Evolutionary conservation across 192 early-diverging fungal genomes (phyloP), one percentile per base, ranked within the genome.

Genomic region (Linnemannia exigua): DNA sequence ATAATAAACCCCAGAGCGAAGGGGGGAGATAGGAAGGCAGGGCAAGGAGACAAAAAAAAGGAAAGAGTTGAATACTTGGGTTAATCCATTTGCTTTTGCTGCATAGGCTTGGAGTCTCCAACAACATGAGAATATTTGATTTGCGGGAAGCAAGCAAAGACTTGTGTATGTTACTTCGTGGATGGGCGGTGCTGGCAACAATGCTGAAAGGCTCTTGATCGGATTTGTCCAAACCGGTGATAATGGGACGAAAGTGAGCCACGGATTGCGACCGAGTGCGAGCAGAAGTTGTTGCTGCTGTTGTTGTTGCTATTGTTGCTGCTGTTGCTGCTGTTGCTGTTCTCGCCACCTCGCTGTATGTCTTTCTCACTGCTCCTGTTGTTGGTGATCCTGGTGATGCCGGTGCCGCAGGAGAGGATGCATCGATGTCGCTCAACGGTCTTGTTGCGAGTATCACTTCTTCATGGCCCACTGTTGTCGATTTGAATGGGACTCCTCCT

Each of bases 251-350:
- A 52, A 79, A 63, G 36, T 85, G 83, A 25, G 77, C 79, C 84
- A 86, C 80, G 17, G 84, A 77, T 25, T 86, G 38, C 25, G 84
- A 86, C 20, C 84, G 84, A 47, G 78, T 67, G 47, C 84, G 58
- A 6, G 15, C 12, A 63, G 58, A 25, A 25, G 58, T 14, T 28
- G 14, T 22, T 63, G 58, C 58, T 12, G 58, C 22, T 9, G 54
- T 25, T 58, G n/a, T 31, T 31, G 58, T 31, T 63, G 58, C 22
- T 9, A 22, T n/a, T 25, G n/a, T 31, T 31, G 25, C 12, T 63
- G 58, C 31, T 63, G 28, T 31, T 25, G 58, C 3, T 15, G 58
- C 28, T 63, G 58, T 31, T 63, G 28, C 14, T 31, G 58, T 15
- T 63, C 25, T 25, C 28, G 58, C 58, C 15, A 63, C 58, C 58